These are phyloP conservation scores for Oryza meridionalis DNA, from an alignment of 176 grass and related monocot genomes.

Conservation along the genomic window DNA sequence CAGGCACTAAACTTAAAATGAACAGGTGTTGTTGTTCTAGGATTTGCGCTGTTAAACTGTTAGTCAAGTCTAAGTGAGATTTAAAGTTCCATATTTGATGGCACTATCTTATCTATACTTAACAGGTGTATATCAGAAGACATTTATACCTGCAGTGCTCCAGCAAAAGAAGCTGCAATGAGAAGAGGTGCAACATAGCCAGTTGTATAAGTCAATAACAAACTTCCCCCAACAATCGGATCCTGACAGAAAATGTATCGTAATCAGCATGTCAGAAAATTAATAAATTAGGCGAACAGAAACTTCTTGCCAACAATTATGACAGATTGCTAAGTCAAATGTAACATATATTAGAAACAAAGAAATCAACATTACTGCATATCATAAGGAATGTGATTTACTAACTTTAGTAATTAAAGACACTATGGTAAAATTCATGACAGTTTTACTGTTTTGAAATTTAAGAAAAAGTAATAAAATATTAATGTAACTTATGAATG, in stretches of 20 bases:
- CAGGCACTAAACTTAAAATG: constrained; percentile 32
- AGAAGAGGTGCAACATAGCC: constrained; percentile 97
- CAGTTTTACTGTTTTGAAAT: not conserved
- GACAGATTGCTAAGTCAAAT: not conserved
- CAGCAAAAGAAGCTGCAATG: constrained; percentile 95
- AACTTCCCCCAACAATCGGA: constrained; percentile 82
- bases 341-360: not conserved
- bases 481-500: constrained; percentile 12
- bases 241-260: constrained; percentile 60
- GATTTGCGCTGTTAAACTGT: not conserved
- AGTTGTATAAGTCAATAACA: constrained; percentile 93
- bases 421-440: not conserved
- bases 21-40: not conserved
- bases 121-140: not conserved
- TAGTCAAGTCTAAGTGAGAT: constrained; percentile 19
- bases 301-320: constrained; percentile 3
- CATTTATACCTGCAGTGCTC: constrained; percentile 77
- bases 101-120: constrained; percentile 13
- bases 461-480: constrained; percentile 9
- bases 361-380: constrained; percentile 5
- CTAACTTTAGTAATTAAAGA: not conserved
- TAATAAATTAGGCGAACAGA: not conserved
- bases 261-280: constrained; percentile 14
- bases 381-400: not conserved
- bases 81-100: constrained; percentile 20